phyloP scores from a whole-genome alignment of 148 eudicot genomes.

The Silene conica region DNA sequence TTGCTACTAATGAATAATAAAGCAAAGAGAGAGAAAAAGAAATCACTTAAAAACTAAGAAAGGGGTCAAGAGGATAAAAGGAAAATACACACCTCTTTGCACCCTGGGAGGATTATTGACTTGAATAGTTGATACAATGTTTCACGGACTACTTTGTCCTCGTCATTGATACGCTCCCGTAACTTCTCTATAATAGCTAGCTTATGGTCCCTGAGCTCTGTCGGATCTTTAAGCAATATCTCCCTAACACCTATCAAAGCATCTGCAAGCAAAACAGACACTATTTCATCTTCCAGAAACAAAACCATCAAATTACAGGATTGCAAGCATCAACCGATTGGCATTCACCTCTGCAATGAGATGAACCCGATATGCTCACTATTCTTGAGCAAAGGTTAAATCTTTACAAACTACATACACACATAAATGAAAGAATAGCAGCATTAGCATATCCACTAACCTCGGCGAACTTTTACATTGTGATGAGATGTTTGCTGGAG shows the following conservation, averaged over 20 bases:
- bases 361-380: neutral
- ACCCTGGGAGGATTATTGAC: conserved; percentile 69
- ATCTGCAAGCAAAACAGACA: conserved; percentile 41
- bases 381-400: neutral
- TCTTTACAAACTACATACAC: neutral
- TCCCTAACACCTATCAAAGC: conserved; percentile 80
- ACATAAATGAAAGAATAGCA: neutral
- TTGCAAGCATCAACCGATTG: neutral
- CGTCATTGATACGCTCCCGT: conserved; percentile 92
- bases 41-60: neutral
- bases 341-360: neutral
- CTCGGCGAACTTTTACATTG: conserved; percentile 88
- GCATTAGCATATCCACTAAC: conserved; percentile 26
- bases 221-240: conserved; percentile 58
- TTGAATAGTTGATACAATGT: conserved; percentile 77
- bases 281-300: neutral
- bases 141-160: conserved; percentile 83
- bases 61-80: neutral
- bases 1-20: neutral
- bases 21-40: neutral
- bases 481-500: conserved; percentile 95
- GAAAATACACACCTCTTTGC: conserved; percentile 49
- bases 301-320: neutral
- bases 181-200: conserved; percentile 80
- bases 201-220: conserved; percentile 73